phyloP scores from a whole-genome alignment of 305 asterid species.

The Fraxinus greggii region DNA sequence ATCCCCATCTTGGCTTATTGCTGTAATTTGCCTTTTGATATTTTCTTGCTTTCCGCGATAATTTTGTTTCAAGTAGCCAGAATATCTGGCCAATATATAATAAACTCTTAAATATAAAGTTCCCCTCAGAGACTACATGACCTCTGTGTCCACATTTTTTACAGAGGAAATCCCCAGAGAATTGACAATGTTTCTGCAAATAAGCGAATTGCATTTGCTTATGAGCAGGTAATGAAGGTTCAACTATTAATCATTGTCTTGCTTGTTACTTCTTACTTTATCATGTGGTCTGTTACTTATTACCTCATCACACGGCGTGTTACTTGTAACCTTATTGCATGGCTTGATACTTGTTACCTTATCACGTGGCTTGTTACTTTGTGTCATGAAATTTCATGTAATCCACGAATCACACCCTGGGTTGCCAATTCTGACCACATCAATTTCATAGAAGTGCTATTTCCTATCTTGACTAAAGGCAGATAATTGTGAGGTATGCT shows the following conservation, averaged over 20 bases:
- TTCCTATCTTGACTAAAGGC: not conserved
- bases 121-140: not conserved
- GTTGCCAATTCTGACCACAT: not conserved
- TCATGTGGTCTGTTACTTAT: not conserved
- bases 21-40: not conserved
- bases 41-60: not conserved
- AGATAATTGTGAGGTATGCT: not conserved
- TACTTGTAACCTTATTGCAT: not conserved
- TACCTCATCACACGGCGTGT: not conserved
- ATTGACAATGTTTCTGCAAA: constrained; percentile 76
- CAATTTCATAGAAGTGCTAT: not conserved
- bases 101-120: not conserved
- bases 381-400: not conserved
- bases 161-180: constrained; percentile 93
- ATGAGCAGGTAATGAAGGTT: constrained; percentile 72
- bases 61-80: not conserved
- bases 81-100: not conserved
- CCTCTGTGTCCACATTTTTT: constrained; percentile 23
- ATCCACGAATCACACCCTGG: not conserved
- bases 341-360: not conserved
- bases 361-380: not conserved
- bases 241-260: constrained; percentile 8
- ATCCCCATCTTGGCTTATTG: not conserved
- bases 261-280: not conserved
- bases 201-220: constrained; percentile 72